These are phyloP conservation scores for Metschnikowia noctiluminum DNA, from an alignment of 805 yeast species.

Conservation along the genomic window DNA sequence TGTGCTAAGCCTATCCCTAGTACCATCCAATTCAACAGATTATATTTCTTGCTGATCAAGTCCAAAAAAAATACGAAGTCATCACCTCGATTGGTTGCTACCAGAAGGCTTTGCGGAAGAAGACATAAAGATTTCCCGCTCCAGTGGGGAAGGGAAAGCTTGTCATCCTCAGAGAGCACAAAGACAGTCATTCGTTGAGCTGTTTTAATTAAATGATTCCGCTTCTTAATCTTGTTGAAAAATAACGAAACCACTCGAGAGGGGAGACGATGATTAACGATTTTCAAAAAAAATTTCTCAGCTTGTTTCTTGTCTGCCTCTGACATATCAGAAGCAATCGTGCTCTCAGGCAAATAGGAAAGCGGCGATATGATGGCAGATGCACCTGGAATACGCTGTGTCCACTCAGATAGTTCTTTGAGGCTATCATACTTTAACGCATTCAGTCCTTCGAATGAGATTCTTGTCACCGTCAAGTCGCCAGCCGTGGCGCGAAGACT, in stretches of 20 bases:
- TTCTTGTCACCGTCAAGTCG: conserved; percentile 1
- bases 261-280: conserved; percentile 27
- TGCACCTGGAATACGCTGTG: conserved; percentile 4
- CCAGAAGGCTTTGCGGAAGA: neutral
- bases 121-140: neutral
- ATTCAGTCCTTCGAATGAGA: conserved; percentile 9
- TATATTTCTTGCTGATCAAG: neutral
- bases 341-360: conserved; percentile 1
- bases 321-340: neutral
- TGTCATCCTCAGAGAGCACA: neutral
- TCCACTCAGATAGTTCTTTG: conserved; percentile 7
- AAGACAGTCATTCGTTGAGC: conserved; percentile 16
- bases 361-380: conserved; percentile 15
- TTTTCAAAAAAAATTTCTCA: conserved; percentile 17
- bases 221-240: conserved; percentile 22
- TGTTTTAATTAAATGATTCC: conserved; percentile 29
- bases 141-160: neutral
- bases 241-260: conserved; percentile 22
- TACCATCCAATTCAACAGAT: conserved; percentile 1
- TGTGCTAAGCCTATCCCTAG: neutral
- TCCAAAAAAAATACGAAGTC: neutral
- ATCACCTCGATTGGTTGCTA: neutral
- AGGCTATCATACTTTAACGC: conserved; percentile 9
- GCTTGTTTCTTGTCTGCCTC: conserved; percentile 6
- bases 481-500: neutral